phyloP scores from a whole-genome alignment of 345 rosid species.

The Eucalyptus virginea region DNA sequence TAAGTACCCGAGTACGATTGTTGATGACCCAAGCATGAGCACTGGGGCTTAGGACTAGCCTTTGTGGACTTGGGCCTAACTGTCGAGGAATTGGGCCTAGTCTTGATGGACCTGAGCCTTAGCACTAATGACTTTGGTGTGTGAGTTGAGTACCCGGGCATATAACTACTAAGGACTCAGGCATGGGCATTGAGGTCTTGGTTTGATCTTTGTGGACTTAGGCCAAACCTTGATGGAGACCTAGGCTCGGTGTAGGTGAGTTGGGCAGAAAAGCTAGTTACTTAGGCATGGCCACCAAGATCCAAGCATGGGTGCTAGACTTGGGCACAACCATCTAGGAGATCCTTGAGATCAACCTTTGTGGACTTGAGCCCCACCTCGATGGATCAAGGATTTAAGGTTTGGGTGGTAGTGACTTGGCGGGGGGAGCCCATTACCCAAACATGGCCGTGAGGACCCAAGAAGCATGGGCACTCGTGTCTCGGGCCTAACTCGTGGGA shows the following conservation, averaged over 20 bases:
- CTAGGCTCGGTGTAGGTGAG: fast-evolving
- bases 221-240: neutral
- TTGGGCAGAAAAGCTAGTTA: neutral
- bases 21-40: neutral
- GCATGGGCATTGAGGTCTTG: neutral
- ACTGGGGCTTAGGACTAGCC: neutral
- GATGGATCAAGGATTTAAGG: neutral
- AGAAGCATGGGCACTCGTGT: neutral
- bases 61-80: neutral
- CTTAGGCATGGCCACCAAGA: neutral
- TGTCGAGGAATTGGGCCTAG: neutral
- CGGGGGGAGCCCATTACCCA: neutral
- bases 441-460: neutral
- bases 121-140: neutral
- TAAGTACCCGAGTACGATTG: neutral
- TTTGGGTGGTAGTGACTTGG: neutral
- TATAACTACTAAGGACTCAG: neutral
- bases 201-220: neutral
- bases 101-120: neutral
- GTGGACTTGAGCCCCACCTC: neutral
- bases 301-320: neutral
- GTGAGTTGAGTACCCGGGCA: fast-evolving
- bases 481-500: fast-evolving
- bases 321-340: neutral
- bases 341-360: neutral